Evolutionary conservation across 768 basidiomycete genomes (phyloP).

Genomic region (Leucocoprinus leucothites): DNA sequence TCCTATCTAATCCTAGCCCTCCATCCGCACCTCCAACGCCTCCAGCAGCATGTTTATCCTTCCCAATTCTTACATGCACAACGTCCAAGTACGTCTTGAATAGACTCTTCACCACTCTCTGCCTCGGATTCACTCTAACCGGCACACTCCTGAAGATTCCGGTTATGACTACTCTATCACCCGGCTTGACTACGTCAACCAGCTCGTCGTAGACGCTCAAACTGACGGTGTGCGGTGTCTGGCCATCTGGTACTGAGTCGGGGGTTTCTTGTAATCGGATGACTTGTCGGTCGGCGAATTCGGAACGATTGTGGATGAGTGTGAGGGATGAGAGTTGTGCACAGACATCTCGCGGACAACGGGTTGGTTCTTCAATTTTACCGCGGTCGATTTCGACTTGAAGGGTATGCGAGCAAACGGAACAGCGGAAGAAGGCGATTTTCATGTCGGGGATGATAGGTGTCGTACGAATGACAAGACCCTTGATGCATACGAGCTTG

Average conservation of each 20-base stretch:
- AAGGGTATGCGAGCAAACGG: conserved; percentile 94
- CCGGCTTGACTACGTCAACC: conserved; percentile 94
- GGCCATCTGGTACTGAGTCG: conserved; percentile 96
- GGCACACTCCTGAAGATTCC: conserved; percentile 96
- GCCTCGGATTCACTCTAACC: conserved; percentile 91
- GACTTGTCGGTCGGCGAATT: conserved; percentile 94
- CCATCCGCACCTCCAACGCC: too few species aligned
- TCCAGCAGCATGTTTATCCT: conserved; percentile 44
- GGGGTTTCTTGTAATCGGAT: conserved; percentile 96
- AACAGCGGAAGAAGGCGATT: conserved; percentile 96
- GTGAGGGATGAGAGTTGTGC: conserved; percentile 86
- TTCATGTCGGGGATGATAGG: conserved; percentile 99
- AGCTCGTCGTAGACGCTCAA: conserved; percentile 98
- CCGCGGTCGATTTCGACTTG: conserved; percentile 98
- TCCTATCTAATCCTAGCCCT: conserved; percentile 73
- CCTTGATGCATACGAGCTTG: conserved; percentile 94
- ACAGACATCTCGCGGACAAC: conserved; percentile 94
- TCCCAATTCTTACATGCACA: conserved; percentile 73
- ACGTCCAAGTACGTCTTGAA: conserved; percentile 99
- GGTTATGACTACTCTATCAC: conserved; percentile 86
- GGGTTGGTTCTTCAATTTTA: conserved; percentile 88
- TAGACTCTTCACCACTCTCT: conserved; percentile 87
- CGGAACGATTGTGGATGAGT: conserved; percentile 94
- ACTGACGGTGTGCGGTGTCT: conserved; percentile 97
- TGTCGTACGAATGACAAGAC: conserved; percentile 94